A percentile compares a stretch with the other conserved stretches of the same genome.
phyloP scores from a whole-genome alignment of 768 basidiomycete species.

The Boletellus ananas region DNA sequence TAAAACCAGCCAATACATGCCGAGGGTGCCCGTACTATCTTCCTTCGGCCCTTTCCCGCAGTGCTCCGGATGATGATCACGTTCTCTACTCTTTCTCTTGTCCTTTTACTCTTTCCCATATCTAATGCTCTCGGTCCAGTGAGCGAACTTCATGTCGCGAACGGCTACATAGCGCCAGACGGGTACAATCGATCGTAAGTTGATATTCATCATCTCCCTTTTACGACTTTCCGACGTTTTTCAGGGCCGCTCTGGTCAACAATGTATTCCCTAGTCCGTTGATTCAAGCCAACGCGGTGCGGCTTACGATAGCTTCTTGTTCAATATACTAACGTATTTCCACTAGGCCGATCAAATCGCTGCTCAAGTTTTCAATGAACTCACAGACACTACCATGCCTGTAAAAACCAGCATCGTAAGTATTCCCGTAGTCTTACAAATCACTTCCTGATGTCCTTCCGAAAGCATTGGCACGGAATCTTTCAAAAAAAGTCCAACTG shows the following conservation, averaged over 20 bases:
- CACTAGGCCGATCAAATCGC: constrained; percentile 33
- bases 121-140: constrained; percentile 13
- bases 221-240: neutral
- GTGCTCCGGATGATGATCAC: too few relatives aligned
- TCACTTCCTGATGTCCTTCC: constrained; percentile 13
- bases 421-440: constrained; percentile 13
- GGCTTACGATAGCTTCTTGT: neutral
- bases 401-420: constrained; percentile 39
- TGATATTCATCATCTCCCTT: neutral
- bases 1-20: too few relatives aligned
- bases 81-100: neutral
- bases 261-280: constrained; percentile 43
- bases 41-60: too few relatives aligned
- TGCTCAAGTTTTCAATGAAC: constrained; percentile 41
- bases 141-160: constrained; percentile 31
- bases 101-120: neutral
- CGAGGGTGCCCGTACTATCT: too few relatives aligned
- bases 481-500: constrained; percentile 20
- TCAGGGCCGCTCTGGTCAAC: constrained; percentile 38
- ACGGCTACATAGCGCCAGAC: constrained; percentile 40
- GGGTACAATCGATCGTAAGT: constrained; percentile 37
- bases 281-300: constrained; percentile 37
- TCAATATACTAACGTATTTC: neutral
- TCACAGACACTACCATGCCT: constrained; percentile 45
- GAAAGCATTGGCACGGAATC: constrained; percentile 26